These are phyloP conservation scores for Populus simonii DNA, from an alignment of 345 rosid species.

Conservation along the genomic window DNA sequence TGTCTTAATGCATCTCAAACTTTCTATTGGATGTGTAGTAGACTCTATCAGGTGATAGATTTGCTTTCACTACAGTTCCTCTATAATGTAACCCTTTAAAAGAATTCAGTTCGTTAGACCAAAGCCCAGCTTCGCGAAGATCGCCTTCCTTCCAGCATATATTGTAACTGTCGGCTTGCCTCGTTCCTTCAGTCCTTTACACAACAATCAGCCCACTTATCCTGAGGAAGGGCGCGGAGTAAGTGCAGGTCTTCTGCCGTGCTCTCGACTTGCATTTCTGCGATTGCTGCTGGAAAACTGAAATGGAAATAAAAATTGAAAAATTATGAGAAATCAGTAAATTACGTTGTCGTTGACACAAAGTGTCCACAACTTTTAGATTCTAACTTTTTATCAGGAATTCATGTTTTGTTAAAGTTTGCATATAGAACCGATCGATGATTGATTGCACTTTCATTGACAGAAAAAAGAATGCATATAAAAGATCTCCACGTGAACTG, in stretches of 20 bases:
- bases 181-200: slow-evolving; percentile 77
- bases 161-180: slow-evolving; percentile 60
- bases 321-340: background rate
- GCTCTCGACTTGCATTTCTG: slow-evolving; percentile 89
- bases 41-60: slow-evolving; percentile 42
- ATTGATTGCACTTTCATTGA: background rate
- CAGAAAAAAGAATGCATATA: too few relatives aligned
- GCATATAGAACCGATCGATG: background rate
- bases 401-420: background rate
- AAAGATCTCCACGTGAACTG: too few relatives aligned
- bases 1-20: slow-evolving; percentile 45
- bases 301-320: background rate
- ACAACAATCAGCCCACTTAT: slow-evolving; percentile 73
- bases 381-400: background rate
- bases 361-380: too few relatives aligned
- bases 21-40: slow-evolving; percentile 51
- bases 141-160: slow-evolving; percentile 73
- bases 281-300: slow-evolving; percentile 73
- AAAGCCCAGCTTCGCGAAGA: slow-evolving; percentile 60
- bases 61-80: slow-evolving; percentile 38
- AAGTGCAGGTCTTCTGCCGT: slow-evolving; percentile 59
- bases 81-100: slow-evolving; percentile 47
- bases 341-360: background rate
- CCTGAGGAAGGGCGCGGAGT: slow-evolving; percentile 79
- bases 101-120: slow-evolving; percentile 39